A percentile compares a stretch with the other conserved stretches of the same genome.
These are phyloP conservation scores for Dimocarpus longan DNA, from an alignment of 345 rosid species.

Conservation along the genomic window DNA sequence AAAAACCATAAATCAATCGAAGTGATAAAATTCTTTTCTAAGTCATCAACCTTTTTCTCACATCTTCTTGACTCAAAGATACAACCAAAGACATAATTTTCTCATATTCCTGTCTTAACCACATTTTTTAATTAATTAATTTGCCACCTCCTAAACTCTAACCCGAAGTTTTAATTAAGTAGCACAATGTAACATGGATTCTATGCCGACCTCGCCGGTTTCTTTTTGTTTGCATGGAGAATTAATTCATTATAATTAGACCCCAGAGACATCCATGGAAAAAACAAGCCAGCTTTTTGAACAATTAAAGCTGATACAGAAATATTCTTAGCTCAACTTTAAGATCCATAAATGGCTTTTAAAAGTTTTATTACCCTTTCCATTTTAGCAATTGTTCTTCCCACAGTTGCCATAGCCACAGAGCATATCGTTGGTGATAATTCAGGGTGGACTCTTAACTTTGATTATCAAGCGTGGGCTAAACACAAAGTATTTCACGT, in stretches of 20 bases:
- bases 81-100: background rate
- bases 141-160: background rate
- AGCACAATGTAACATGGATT: no score
- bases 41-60: no score
- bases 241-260: conserved; percentile 22
- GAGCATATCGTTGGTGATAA: conserved; percentile 37
- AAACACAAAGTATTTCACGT: conserved; percentile 28
- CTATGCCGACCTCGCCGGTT: background rate
- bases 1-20: no score
- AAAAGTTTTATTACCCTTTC: conserved; percentile 16
- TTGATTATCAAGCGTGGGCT: conserved; percentile 39
- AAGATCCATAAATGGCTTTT: conserved; percentile 33
- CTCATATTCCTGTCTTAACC: background rate
- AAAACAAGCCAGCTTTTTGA: background rate
- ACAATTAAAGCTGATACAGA: background rate
- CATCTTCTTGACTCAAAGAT: background rate
- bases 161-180: background rate
- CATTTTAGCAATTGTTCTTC: conserved; percentile 25
- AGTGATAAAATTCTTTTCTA: no score
- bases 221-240: background rate
- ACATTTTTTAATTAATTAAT: no score
- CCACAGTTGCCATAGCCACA: conserved; percentile 30
- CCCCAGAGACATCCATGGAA: background rate
- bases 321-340: background rate
- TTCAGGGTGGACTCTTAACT: conserved; percentile 26